Evolutionary conservation across 2,329 filamentous ascomycete genomes (phyloP), one percentile per base, ranked within the genome.

Genomic region (Cercospora nicotianae): DNA sequence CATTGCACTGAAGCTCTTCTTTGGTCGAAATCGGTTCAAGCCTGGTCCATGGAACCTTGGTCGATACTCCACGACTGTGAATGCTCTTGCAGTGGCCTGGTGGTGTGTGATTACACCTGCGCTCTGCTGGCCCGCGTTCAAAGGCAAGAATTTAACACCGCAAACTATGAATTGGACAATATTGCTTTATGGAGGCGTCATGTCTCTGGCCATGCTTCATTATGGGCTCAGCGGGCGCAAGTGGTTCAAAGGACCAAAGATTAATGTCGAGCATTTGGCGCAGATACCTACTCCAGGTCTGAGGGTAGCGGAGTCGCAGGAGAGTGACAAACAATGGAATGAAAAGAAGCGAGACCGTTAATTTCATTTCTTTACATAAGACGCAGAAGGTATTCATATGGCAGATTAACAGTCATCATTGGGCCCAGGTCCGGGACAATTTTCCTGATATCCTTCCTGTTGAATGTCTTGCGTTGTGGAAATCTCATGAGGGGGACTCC

Each of bases 11-110:
- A 75, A 76, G 64, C 61, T 77, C 16, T 75, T 77, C 67, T 75
- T 77, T 63, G 72, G 72, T 33, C 61, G 68, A 36, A 71, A 69
- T 36, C 63, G 69, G 20, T 77, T 76, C 67, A 69, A 61, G 60
- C 74, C 72, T 63, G 76, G 76, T 2, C 76, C 76, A 26, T 78
- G 76, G 76, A 70, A 78, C 61, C 72, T 78, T n/a, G 77, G 77
- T 5, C 66, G 67, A 45, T 76, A 71, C 57, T 74, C 72, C 1
- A 75, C 69, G 31, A 74, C 76, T 2, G 64, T 77, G 60, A 76
- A 75, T 16, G 69, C 70, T 13, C 69, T 77, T 23, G 75, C 76
- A 7, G 68, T 73, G 30, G 69, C 65, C 8, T 77, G 74, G 74
- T 75, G 75, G 70, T 70, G 74, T 30, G 39, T 77, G n/a, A 76